Evolutionary conservation across 2,329 filamentous ascomycete genomes (phyloP).

Genomic region (Talaromyces sp.): DNA sequence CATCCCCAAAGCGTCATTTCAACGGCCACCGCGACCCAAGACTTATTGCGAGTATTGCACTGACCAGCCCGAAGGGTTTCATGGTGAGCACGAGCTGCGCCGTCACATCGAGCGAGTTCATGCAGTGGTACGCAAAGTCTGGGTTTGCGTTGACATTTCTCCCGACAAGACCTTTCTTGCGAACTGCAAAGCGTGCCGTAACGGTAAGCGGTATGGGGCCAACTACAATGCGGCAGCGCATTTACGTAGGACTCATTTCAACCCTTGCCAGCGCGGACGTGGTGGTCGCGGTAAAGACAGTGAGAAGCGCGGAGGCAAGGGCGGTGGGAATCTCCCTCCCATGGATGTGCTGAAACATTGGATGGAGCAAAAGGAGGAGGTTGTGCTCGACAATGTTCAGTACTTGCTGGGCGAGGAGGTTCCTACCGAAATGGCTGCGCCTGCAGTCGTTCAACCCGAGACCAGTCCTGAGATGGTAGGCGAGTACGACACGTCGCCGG

Average conservation of each 20-base stretch:
- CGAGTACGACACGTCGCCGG: conserved; percentile 16
- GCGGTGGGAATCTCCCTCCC: conserved; percentile 55
- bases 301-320: conserved; percentile 56
- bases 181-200: conserved; percentile 77
- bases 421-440: conserved; percentile 16
- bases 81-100: conserved; percentile 76
- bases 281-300: conserved; percentile 53
- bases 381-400: conserved; percentile 31
- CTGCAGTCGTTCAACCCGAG: conserved; percentile 8
- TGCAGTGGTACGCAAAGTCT: conserved; percentile 51
- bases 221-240: conserved; percentile 96
- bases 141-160: conserved; percentile 57
- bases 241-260: conserved; percentile 81
- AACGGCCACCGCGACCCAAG: conserved; percentile 55
- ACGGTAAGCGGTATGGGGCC: conserved; percentile 73
- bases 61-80: conserved; percentile 70
- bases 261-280: conserved; percentile 53
- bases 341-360: conserved; percentile 57
- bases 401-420: conserved; percentile 19
- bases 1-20: conserved; percentile 51
- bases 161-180: conserved; percentile 59
- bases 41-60: conserved; percentile 65
- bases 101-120: conserved; percentile 67
- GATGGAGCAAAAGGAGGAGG: conserved; percentile 53
- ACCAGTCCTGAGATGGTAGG: conserved; percentile 10